Base-by-base conservation (phyloP, 2,329 filamentous ascomycete genomes). In the Coniochaeta sp. region DNA sequence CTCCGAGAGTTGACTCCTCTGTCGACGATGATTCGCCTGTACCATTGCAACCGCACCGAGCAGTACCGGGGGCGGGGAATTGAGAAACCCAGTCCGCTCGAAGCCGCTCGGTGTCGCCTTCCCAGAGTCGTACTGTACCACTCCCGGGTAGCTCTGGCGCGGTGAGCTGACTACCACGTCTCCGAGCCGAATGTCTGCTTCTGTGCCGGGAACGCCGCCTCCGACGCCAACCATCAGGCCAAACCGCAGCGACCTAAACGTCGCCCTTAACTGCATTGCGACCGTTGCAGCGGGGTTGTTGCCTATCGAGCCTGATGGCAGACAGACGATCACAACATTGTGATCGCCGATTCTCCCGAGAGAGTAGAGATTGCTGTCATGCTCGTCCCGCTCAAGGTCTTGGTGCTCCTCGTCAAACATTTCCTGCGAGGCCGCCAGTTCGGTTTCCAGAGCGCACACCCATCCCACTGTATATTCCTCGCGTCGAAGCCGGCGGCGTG, bases 181-280 rank as follows among this genome's bases (percentile, higher is more conserved):
- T 6, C 65, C 64, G 0, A 67, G 61, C 4, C 68, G 63, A 1
- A 73, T 63, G n/a, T 72, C 67, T 24, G 66, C 55, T 6, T 61
- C 54, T 2, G 1, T 0, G 35, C 55, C 72, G 53, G 69, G 69
- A 0, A 60, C 67, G 3, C 68, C 69, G 6, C 68, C 68, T 0
- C 61, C 67, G 3, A 68, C 64, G 10, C 67, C 67, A 7, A 69
- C 67, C 55, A 69, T 59, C 8, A 69, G 48, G 1, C 59, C 60
- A 12, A 65, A 48, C 6, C 61, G 53, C 2, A 69, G 16, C 31
- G 57, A 56, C 2, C 58, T 56, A 48, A 65, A 68, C 51, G 52
- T 65, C 13, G 53, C 55, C 8, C 57, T 22, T 57, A 68, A 60
- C n/a, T 61, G 52, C 13, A 42, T 55, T 1, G 58, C 63, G 22